Percentiles rank a stretch among this genome's conserved stretches.
Conservation (phyloP, 2,329 filamentous ascomycete species). For the Whalleya microplaca region DNA sequence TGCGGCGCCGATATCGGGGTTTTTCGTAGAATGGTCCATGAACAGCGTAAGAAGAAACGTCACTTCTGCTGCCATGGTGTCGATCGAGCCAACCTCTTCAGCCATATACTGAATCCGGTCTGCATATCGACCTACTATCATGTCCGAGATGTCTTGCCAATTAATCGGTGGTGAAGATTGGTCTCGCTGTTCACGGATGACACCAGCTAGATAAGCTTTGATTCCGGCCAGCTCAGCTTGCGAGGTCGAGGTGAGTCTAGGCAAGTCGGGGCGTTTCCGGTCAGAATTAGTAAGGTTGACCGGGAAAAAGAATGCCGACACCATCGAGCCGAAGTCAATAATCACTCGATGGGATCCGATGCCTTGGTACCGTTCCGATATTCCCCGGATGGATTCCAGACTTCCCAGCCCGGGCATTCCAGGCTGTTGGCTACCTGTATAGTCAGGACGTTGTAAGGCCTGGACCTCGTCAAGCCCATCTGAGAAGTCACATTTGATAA, state of each 20-base stretch:
- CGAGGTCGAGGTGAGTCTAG: neutral
- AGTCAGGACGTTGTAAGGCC: neutral
- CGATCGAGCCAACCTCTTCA: constrained; percentile 9
- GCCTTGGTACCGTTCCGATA: constrained; percentile 3
- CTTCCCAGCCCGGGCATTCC: neutral
- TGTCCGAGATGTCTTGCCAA: constrained; percentile 60
- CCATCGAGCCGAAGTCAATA: constrained; percentile 5
- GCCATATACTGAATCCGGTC: constrained; percentile 43
- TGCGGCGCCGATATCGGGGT: constrained; percentile 28
- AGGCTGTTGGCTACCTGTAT: neutral
- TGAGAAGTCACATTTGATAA: constrained; percentile 51
- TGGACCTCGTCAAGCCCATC: constrained; percentile 10
- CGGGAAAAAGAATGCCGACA: constrained; percentile 10
- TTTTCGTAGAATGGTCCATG: neutral
- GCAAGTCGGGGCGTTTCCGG: neutral
- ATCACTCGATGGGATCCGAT: neutral
- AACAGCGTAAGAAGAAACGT: neutral
- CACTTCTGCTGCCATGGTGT: constrained; percentile 8
- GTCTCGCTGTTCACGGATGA: constrained; percentile 24
- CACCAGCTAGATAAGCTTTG: neutral
- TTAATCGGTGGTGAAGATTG: constrained; percentile 34
- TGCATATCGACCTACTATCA: constrained; percentile 58
- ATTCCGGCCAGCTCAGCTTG: neutral
- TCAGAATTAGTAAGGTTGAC: constrained; percentile 10
- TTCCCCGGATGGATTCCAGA: constrained; percentile 1